A percentile compares a stretch with the other conserved stretches of the same genome.
These are phyloP conservation scores for Paecilomyces variotii DNA, from an alignment of 2,329 filamentous ascomycete species.

Conservation along the genomic window DNA sequence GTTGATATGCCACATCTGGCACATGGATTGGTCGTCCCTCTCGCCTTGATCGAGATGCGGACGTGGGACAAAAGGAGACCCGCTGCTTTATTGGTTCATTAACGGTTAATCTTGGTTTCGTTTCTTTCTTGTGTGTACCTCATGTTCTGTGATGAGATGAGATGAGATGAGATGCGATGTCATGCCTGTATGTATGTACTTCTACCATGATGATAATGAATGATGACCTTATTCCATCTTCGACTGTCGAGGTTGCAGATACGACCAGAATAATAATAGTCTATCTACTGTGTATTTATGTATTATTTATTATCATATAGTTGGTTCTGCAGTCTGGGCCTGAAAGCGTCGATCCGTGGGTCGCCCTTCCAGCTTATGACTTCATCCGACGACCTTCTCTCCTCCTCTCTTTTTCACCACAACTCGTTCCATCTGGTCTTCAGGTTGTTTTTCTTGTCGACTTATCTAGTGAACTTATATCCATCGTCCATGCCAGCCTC, in stretches of 20 bases:
- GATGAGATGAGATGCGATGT: constrained; percentile 2
- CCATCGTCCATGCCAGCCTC: too few species aligned
- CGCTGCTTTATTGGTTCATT: constrained; percentile 2
- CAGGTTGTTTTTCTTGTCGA: too few species aligned
- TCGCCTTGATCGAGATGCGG: background rate
- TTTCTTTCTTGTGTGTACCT: constrained; percentile 2
- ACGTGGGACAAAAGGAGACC: background rate
- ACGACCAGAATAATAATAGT: too few species aligned
- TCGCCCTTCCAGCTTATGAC: background rate
- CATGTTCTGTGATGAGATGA: constrained; percentile 2
- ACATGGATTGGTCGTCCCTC: background rate
- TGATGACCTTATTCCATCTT: constrained; percentile 6
- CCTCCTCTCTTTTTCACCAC: background rate
- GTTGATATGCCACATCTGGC: background rate
- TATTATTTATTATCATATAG: too few species aligned
- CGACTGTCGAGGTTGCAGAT: background rate
- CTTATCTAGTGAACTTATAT: too few species aligned
- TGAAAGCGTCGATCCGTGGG: background rate
- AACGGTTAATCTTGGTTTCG: background rate
- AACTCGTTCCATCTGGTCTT: background rate
- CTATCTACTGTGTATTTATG: too few species aligned
- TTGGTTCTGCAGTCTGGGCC: too few species aligned
- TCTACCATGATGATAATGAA: constrained; percentile 5
- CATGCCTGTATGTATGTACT: constrained; percentile 6
- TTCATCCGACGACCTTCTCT: background rate